Conservation (phyloP, 2,329 filamentous ascomycete species). For the Metarhizium humberi region DNA sequence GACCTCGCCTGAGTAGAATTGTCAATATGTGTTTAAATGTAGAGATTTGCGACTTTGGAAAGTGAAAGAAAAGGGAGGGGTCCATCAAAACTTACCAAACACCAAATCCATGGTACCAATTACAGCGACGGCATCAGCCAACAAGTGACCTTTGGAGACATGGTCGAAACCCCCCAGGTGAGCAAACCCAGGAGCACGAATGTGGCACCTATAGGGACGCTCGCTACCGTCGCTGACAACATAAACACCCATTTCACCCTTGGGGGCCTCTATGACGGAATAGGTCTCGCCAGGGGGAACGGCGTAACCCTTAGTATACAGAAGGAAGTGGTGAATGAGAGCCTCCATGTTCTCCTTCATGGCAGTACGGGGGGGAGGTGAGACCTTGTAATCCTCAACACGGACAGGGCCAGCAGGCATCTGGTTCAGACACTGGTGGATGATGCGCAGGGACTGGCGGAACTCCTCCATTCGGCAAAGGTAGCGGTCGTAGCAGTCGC, state of each 20-base stretch:
- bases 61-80: too few species aligned
- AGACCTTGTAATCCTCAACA: slow-evolving; percentile 98
- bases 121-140: slow-evolving; percentile 94
- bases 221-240: slow-evolving; percentile 94
- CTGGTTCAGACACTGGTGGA: slow-evolving; percentile 97
- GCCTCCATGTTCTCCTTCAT: slow-evolving; percentile 99
- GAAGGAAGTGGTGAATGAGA: slow-evolving; percentile 96
- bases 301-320: slow-evolving; percentile 97
- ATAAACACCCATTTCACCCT: slow-evolving; percentile 99
- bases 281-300: slow-evolving; percentile 98
- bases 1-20: slow-evolving; percentile 41
- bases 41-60: too few species aligned
- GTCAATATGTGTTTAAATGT: not conserved
- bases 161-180: slow-evolving; percentile 94
- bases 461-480: slow-evolving; percentile 99
- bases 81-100: slow-evolving; percentile 53
- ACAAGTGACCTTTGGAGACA: slow-evolving; percentile 79
- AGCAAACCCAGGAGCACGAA: slow-evolving; percentile 91
- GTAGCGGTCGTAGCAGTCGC: slow-evolving; percentile 98
- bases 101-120: slow-evolving; percentile 87
- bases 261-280: slow-evolving; percentile 96
- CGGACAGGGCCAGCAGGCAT: slow-evolving; percentile 93
- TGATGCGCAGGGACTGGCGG: slow-evolving; percentile 94
- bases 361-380: slow-evolving; percentile 85
- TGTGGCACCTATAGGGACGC: slow-evolving; percentile 94